Percentiles rank a stretch among this genome's conserved stretches.
Evolutionary conservation across 768 basidiomycete genomes (phyloP).

Genomic region (Boletus coccyginus): DNA sequence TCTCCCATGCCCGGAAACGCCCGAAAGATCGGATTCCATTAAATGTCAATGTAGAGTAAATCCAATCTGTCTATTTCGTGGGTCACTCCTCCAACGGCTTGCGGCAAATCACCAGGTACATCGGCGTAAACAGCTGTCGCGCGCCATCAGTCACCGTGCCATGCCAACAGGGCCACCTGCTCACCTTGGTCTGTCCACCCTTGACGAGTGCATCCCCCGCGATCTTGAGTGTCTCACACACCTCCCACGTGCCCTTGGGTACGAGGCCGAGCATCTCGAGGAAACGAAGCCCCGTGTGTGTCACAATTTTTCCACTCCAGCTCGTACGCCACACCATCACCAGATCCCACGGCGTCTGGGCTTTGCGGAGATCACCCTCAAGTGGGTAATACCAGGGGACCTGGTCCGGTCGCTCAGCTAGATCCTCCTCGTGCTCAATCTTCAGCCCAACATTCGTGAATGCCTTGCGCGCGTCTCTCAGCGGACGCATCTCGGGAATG

Average conservation of each 20-base stretch:
- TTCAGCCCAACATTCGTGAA: slow-evolving; percentile 81
- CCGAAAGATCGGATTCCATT: slow-evolving; percentile 31
- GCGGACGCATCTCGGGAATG: slow-evolving; percentile 93
- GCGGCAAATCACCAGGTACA: slow-evolving; percentile 69
- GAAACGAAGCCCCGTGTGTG: slow-evolving; percentile 72
- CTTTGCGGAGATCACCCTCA: slow-evolving; percentile 89
- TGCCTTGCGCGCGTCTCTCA: slow-evolving; percentile 68
- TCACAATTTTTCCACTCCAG: slow-evolving; percentile 80
- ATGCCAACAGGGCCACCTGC: slow-evolving; percentile 6
- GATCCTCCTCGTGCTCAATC: slow-evolving; percentile 89
- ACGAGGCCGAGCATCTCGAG: slow-evolving; percentile 77
- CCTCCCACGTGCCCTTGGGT: slow-evolving; percentile 90
- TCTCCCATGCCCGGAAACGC: slow-evolving; percentile 12
- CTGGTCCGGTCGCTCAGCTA: slow-evolving; percentile 77
- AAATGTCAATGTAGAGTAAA: not conserved
- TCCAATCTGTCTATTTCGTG: not conserved
- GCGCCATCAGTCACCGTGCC: not conserved
- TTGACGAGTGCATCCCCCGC: slow-evolving; percentile 77
- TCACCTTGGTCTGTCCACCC: slow-evolving; percentile 83
- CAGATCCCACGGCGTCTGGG: slow-evolving; percentile 92
- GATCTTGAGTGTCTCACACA: slow-evolving; percentile 83
- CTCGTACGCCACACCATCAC: slow-evolving; percentile 89
- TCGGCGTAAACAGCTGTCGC: slow-evolving; percentile 78
- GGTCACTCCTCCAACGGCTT: slow-evolving; percentile 40
- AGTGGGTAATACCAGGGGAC: slow-evolving; percentile 96